Evolutionary conservation across 1,284 basidiomycete species (phyloP), one percentile per base, ranked within the genome.

Genomic region (Porodaedalea pini): DNA sequence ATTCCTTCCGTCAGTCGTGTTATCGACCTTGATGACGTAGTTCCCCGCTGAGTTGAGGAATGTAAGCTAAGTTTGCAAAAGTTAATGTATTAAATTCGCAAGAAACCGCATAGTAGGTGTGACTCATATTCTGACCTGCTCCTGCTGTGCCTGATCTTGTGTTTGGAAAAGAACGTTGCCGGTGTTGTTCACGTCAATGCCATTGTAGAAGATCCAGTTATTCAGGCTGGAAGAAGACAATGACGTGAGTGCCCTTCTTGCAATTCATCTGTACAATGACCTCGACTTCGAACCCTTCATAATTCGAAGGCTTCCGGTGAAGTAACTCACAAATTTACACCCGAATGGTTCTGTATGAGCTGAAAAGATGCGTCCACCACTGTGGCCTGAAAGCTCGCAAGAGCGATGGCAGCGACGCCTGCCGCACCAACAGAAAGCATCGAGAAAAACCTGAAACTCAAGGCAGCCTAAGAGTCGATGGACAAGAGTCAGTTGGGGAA

Each of bases 1-100:
- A 10, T 44, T 17, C 63, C 63, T 25, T 3, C 60, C 60, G 31
- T 54, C 49, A 15, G 62, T 63, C 6, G 56, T 63, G 39, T 63
- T 63, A 44, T 63, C 62, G 13, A 63, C 60, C 41, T 63, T 63
- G 37, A 63, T 61, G 54, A 63, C 57, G 19, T 53, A 62, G 36
- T 63, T 59, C 2, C 62, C 62, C 7, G 53, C 57, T 17, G 39
- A 48, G 48, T 61, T 61, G 44, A 63, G 44, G 49, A 59, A 63
- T 29, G 60, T 53, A 11, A 63, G 37, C 34, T 61, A 31, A 4
- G 4, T 15, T 17, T 31, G 25, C 7, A 10, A 15, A 4, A 47
- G 45, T 21, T 15, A 0, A 10, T 15, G 40, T 41, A 11, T 11
- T 17, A 17, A n/a, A n/a, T n/a, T n/a, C n/a, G n/a, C n/a, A n/a